These are phyloP conservation scores for Pelargonium fulgidum DNA, from an alignment of 441 rosid species.

Conservation along the genomic window DNA sequence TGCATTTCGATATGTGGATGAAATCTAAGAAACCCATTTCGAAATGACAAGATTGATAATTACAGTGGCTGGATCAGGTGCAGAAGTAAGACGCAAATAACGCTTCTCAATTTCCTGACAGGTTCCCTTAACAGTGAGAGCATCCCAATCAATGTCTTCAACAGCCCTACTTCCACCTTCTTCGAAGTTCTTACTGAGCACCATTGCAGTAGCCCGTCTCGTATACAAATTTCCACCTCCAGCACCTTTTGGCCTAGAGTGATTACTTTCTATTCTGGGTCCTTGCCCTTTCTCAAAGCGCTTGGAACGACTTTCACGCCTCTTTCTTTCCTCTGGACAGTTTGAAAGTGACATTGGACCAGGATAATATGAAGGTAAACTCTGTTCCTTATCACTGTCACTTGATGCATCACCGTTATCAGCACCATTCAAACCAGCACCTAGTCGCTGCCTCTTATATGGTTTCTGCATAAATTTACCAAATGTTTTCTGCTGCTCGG, in stretches of 20 bases:
- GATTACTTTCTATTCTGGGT: slow-evolving; percentile 42
- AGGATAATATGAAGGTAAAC: slow-evolving; percentile 62
- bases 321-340: slow-evolving; percentile 82
- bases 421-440: slow-evolving; percentile 37
- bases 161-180: slow-evolving; percentile 82
- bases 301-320: slow-evolving; percentile 84
- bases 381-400: slow-evolving; percentile 85
- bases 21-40: neutral
- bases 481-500: slow-evolving; percentile 42
- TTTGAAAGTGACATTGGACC: slow-evolving; percentile 62
- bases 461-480: slow-evolving; percentile 56
- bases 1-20: slow-evolving; percentile 4
- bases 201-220: slow-evolving; percentile 71
- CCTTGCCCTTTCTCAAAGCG: slow-evolving; percentile 85
- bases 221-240: slow-evolving; percentile 57
- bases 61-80: slow-evolving; percentile 96
- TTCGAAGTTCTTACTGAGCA: slow-evolving; percentile 67
- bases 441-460: slow-evolving; percentile 68
- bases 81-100: slow-evolving; percentile 96
- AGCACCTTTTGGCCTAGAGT: slow-evolving; percentile 52
- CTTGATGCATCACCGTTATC: slow-evolving; percentile 78
- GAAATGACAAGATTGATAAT: slow-evolving; percentile 24
- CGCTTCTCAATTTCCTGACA: slow-evolving; percentile 96
- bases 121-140: slow-evolving; percentile 91
- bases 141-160: slow-evolving; percentile 99